Base-by-base conservation (phyloP, 1,284 basidiomycete species). In the Vanrija sp. region DNA sequence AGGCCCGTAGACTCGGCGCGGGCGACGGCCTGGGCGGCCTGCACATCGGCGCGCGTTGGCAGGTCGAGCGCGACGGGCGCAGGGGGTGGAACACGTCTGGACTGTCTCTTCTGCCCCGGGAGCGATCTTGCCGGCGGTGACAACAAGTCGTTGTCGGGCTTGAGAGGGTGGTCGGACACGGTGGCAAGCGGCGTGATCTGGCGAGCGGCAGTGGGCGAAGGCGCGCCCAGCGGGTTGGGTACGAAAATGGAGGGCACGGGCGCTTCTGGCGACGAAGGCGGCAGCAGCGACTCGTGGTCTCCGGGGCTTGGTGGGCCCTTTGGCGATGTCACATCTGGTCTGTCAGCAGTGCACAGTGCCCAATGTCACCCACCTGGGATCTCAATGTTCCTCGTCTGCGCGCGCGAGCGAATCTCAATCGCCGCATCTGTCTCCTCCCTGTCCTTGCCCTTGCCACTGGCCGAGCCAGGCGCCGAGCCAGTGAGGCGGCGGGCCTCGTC, bases 11-110 rank as follows among this genome's bases (percentile, higher is more conserved):
- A 47, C 57, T 77, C 76, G 16, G 75, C 76, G 15, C 59, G 52
- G 16, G 72, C 69, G 24, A 77, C 75, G 0, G 75, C 76, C n/a
- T 70, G 59, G 47, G 72, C 71, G 4, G 76, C 75, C 57, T 77
- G 72, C 1, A 77, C 69, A 48, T 77, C 76, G 0, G 75, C 75
- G 3, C 76, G 68, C 1, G 75, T 77, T 2, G 76, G 76, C 23
- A 77, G 60, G 53, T 77, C 75, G 18, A 77, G 61, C 15, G 68
- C 60, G 0, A 60, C 56, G 5, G 69, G 67, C 1, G 65, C 63
- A 1, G 75, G 73, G 0, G 66, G 55, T 9, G 61, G 64, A 2
- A 47, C 45, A 20, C 60, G 49, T 19, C 36, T 41, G 10, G 41
- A 18, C 6, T 25, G 18, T 15, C 12, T 37, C 27, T 12, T 38